Percentiles rank a stretch among this genome's conserved stretches.
These are phyloP conservation scores for Pisolithus orientalis DNA, from an alignment of 768 basidiomycete species.

Conservation along the genomic window DNA sequence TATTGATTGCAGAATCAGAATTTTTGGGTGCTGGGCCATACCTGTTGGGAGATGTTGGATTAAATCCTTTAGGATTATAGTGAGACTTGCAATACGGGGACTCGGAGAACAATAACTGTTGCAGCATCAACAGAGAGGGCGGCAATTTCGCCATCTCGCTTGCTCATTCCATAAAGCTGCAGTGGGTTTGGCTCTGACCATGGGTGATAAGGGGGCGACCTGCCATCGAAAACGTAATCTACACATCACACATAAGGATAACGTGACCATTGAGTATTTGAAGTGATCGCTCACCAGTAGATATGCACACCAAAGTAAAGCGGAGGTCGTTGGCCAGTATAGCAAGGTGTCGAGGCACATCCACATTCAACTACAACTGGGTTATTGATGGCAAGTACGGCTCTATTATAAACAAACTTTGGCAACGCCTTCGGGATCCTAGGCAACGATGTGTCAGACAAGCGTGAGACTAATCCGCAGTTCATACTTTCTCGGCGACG, in stretches of 20 bases:
- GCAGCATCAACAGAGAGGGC: constrained; percentile 55
- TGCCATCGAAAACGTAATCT: constrained; percentile 97
- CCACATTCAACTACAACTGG: constrained; percentile 63
- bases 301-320: constrained; percentile 84
- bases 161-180: constrained; percentile 83
- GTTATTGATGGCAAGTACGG: neutral
- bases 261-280: constrained; percentile 1
- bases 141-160: constrained; percentile 82
- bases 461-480: neutral
- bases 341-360: constrained; percentile 69
- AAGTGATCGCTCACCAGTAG: constrained; percentile 54
- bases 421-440: constrained; percentile 46
- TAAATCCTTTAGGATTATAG: neutral
- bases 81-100: constrained; percentile 74
- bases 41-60: constrained; percentile 34
- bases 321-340: constrained; percentile 51
- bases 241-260: neutral
- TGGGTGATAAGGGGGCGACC: constrained; percentile 83
- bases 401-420: constrained; percentile 36
- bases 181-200: constrained; percentile 72
- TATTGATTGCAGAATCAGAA: constrained; percentile 84
- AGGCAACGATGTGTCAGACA: neutral
- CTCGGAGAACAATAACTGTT: constrained; percentile 66
- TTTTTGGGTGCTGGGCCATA: constrained; percentile 85
- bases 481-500: constrained; percentile 71